A percentile compares a stretch with the other conserved stretches of the same genome.
phyloP scores from a whole-genome alignment of 1,139 yeast genomes.

The Blastobotrys proliferans region DNA sequence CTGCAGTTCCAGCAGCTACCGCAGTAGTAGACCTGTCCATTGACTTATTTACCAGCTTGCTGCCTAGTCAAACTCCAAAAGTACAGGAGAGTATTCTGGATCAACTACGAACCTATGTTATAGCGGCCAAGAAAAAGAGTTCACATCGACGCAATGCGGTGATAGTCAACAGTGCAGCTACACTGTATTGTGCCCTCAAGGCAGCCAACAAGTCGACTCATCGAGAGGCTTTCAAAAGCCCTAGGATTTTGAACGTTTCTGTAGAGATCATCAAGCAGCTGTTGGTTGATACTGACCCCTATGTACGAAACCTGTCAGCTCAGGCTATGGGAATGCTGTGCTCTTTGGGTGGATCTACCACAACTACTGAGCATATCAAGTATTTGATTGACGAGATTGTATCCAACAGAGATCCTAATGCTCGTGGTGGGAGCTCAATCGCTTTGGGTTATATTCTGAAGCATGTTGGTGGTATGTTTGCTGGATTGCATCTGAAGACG shows the following conservation, averaged over 20 bases:
- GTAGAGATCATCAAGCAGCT: constrained; percentile 56
- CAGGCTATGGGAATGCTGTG: constrained; percentile 63
- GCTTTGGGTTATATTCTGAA: constrained; percentile 59
- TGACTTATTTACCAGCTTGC: constrained; percentile 65
- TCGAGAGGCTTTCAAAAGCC: constrained; percentile 21
- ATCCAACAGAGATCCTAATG: constrained; percentile 54
- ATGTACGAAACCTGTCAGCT: constrained; percentile 50
- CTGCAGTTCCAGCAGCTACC: constrained; percentile 30
- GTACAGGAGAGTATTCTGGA: constrained; percentile 85
- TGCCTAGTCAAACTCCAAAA: constrained; percentile 71
- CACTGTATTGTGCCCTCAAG: constrained; percentile 10
- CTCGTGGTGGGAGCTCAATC: constrained; percentile 61
- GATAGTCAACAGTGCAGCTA: constrained; percentile 29
- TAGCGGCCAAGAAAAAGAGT: constrained; percentile 14
- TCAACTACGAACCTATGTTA: constrained; percentile 55
- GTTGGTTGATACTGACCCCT: constrained; percentile 33
- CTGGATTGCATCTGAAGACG: constrained; percentile 38
- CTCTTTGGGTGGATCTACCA: constrained; percentile 40
- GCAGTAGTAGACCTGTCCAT: constrained; percentile 73
- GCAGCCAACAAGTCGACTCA: constrained; percentile 9
- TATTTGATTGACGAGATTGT: constrained; percentile 59
- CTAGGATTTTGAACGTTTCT: constrained; percentile 43
- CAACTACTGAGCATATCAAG: constrained; percentile 48
- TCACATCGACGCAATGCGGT: constrained; percentile 19
- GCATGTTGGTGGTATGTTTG: constrained; percentile 42